phyloP scores from a whole-genome alignment of 768 basidiomycete species.

The Chalciporus piperatus region DNA sequence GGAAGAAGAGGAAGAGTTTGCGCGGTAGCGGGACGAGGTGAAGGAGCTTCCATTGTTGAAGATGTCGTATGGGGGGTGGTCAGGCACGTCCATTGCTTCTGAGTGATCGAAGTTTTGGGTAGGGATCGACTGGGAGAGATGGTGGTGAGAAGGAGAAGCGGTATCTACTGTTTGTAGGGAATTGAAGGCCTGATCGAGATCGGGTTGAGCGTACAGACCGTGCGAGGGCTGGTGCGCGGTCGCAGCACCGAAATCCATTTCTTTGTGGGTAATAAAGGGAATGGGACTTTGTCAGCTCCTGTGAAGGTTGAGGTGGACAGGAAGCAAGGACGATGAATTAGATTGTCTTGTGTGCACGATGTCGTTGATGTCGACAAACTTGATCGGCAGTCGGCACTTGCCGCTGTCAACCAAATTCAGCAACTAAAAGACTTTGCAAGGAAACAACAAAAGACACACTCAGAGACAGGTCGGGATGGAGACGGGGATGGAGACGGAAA shows the following conservation, averaged over 20 bases:
- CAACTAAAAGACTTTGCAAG: conserved; percentile 24
- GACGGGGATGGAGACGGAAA: no score
- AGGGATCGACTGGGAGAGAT: conserved; percentile 33
- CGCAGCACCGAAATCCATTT: conserved; percentile 49
- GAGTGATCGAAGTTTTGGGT: conserved; percentile 46
- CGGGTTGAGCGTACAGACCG: conserved; percentile 49
- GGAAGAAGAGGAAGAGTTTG: conserved; percentile 69
- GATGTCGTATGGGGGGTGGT: conserved; percentile 63
- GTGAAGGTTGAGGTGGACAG: conserved; percentile 35
- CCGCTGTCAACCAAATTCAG: conserved; percentile 45
- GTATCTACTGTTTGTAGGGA: conserved; percentile 41
- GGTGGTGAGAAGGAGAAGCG: conserved; percentile 37
- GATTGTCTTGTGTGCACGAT: conserved; percentile 19
- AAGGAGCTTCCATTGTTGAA: conserved; percentile 54
- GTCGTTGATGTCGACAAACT: conserved; percentile 21
- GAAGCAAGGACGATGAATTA: conserved; percentile 37
- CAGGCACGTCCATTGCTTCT: conserved; percentile 54
- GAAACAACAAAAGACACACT: no score
- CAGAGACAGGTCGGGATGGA: no score
- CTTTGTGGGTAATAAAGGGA: conserved; percentile 43
- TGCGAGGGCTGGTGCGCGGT: conserved; percentile 35
- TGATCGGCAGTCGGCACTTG: conserved; percentile 60
- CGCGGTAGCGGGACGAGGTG: conserved; percentile 60
- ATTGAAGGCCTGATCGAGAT: conserved; percentile 58
- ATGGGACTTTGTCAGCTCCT: background rate